These are phyloP conservation scores for Eleusine coracana DNA, from an alignment of 176 grass and related monocot species.

Conservation along the genomic window DNA sequence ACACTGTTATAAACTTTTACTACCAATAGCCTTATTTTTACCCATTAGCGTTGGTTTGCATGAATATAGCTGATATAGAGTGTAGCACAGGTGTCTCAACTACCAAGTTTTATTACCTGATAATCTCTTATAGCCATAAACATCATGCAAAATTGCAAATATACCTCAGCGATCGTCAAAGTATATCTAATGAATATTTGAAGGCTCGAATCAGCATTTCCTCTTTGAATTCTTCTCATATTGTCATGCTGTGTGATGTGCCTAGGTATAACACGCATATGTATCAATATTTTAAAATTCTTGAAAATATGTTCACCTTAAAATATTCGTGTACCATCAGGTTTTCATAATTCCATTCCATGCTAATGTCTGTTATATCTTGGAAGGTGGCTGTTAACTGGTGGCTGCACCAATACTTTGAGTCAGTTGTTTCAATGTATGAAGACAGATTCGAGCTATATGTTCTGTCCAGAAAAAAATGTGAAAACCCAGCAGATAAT, in stretches of 20 bases:
- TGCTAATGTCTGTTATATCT: conserved; percentile 44
- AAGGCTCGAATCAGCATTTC: background rate
- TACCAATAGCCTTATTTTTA: background rate
- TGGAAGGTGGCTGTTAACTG: conserved; percentile 81
- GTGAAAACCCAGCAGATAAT: conserved; percentile 47
- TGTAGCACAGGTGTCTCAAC: background rate
- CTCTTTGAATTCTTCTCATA: conserved; percentile 3
- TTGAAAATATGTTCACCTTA: background rate
- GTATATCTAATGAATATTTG: background rate
- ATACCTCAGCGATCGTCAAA: conserved; percentile 31
- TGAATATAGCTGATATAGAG: background rate
- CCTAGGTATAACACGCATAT: background rate
- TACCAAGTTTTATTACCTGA: background rate
- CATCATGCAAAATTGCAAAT: background rate
- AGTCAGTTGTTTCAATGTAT: conserved; percentile 88
- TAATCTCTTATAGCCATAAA: conserved; percentile 10
- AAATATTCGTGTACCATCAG: conserved; percentile 3
- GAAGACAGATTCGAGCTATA: conserved; percentile 88
- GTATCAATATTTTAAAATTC: conserved; percentile 13
- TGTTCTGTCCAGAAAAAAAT: conserved; percentile 57
- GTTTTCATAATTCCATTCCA: conserved; percentile 16
- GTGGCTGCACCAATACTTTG: conserved; percentile 83
- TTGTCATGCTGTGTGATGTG: background rate
- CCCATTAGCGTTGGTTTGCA: background rate
- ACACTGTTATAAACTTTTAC: background rate